Percentiles rank a stretch among this genome's conserved stretches.
phyloP scores from a whole-genome alignment of 139 green algal genomes.

The Coelastrella sp. region DNA sequence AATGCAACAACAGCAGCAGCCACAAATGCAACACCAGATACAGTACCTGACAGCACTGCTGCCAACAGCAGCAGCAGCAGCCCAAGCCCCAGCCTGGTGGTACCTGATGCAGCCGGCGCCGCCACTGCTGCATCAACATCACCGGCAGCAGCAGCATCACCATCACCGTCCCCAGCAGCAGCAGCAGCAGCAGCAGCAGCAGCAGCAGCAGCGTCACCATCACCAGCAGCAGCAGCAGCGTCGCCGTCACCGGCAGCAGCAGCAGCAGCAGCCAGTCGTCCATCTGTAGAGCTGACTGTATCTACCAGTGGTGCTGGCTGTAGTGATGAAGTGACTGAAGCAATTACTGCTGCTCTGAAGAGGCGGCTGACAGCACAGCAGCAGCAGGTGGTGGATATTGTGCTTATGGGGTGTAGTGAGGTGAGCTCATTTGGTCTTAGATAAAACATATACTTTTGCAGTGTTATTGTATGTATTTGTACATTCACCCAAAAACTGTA shows the following conservation, averaged over 20 bases:
- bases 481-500: too few relatives aligned
- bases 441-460: background rate
- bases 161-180: too few relatives aligned
- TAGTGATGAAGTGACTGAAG: background rate
- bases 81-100: too few relatives aligned
- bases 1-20: background rate
- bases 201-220: background rate
- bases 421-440: too few relatives aligned
- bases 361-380: background rate
- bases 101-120: too few relatives aligned
- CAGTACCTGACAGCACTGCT: background rate
- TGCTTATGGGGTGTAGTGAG: background rate
- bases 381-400: background rate
- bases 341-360: background rate
- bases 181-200: background rate
- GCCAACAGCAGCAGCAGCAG: background rate
- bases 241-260: background rate
- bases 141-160: too few relatives aligned
- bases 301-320: background rate
- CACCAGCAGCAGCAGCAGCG: background rate
- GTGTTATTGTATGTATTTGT: too few relatives aligned
- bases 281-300: background rate
- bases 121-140: too few relatives aligned
- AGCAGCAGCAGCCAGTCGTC: background rate
- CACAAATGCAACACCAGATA: background rate